Percentiles rank a stretch among this genome's conserved stretches.
phyloP scores from a whole-genome alignment of 2,329 filamentous ascomycete species.

The Leptographium procerum region DNA sequence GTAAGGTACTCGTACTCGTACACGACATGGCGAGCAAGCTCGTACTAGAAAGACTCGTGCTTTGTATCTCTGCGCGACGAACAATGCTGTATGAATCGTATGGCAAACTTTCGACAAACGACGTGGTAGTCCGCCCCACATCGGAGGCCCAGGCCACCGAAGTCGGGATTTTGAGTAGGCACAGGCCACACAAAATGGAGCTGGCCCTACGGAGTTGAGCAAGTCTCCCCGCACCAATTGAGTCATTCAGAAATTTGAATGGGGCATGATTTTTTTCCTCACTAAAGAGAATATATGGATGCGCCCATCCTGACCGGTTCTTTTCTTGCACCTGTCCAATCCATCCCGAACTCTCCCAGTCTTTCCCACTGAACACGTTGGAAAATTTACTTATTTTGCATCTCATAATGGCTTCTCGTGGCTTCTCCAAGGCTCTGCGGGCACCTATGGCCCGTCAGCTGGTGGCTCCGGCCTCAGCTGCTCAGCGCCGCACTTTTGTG shows the following conservation, averaged over 20 bases:
- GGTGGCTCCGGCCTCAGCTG: slow-evolving; percentile 45
- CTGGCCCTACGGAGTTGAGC: slow-evolving; percentile 9
- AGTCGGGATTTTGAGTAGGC: not conserved
- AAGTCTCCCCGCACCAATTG: slow-evolving; percentile 12
- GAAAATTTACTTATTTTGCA: slow-evolving; percentile 16
- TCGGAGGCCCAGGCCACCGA: not conserved
- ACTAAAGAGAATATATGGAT: not conserved
- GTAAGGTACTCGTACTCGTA: not conserved
- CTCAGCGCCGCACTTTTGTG: slow-evolving; percentile 52
- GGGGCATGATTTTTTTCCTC: slow-evolving; percentile 1
- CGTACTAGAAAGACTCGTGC: no score
- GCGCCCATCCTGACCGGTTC: slow-evolving; percentile 1
- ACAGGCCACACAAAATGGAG: slow-evolving; percentile 1
- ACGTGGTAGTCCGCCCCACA: not conserved
- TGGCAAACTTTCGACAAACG: not conserved
- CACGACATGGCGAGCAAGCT: no score
- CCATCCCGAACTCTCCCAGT: not conserved
- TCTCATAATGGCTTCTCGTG: slow-evolving; percentile 63
- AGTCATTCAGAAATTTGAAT: not conserved
- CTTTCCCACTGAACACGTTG: not conserved
- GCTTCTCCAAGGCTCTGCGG: slow-evolving; percentile 57
- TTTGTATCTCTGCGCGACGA: no score
- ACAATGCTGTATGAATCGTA: not conserved
- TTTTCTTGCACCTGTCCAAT: not conserved
- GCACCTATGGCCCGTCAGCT: slow-evolving; percentile 53